Evolutionary conservation across 495 filamentous ascomycete species (phyloP).

Genomic region (Lasiosphaeriaceae sp.): DNA sequence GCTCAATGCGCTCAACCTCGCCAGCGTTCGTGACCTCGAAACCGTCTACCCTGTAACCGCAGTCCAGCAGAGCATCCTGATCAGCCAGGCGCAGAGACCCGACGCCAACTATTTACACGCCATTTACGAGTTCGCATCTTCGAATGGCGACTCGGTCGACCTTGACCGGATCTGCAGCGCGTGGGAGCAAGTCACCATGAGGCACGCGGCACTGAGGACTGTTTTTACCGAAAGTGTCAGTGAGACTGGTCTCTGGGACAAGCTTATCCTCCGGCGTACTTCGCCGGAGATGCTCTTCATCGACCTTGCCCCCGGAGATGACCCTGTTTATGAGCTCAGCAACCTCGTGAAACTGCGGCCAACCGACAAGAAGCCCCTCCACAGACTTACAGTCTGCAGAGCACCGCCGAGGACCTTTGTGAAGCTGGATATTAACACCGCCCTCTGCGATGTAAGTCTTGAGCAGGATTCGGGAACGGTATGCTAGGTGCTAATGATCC

Average conservation of each 20-base stretch:
- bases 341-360: conserved; percentile 35
- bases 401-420: conserved; percentile 38
- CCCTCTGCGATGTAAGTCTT: conserved; percentile 37
- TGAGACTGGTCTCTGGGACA: conserved; percentile 37
- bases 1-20: conserved; percentile 47
- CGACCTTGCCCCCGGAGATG: conserved; percentile 36
- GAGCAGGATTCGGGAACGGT: no score
- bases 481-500: not conserved
- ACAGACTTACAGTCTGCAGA: conserved; percentile 44
- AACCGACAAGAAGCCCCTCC: conserved; percentile 36
- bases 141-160: conserved; percentile 35
- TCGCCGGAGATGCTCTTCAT: conserved; percentile 48
- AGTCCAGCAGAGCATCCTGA: conserved; percentile 64
- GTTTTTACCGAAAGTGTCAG: conserved; percentile 42
- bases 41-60: conserved; percentile 60
- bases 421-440: conserved; percentile 44
- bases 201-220: conserved; percentile 39
- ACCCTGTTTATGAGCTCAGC: conserved; percentile 38
- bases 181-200: conserved; percentile 39
- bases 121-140: conserved; percentile 54
- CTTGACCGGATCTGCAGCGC: conserved; percentile 40
- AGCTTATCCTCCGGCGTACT: conserved; percentile 37
- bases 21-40: conserved; percentile 42
- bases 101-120: conserved; percentile 58
- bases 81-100: conserved; percentile 53